phyloP scores from a whole-genome alignment of 1,139 yeast genomes.

The Scheffersomyces titani region DNA sequence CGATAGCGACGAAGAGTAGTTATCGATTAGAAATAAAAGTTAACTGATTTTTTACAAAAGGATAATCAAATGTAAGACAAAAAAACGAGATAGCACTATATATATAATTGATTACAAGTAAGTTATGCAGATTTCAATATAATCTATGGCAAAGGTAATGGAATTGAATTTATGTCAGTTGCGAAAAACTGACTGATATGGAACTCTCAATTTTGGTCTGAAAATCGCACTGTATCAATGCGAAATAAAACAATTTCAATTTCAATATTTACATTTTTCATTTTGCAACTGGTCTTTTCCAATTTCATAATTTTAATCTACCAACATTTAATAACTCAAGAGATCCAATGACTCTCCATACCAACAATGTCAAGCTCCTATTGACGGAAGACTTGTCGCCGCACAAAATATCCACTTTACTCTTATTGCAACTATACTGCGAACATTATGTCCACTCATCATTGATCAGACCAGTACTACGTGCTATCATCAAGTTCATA shows the following conservation, averaged over 20 bases:
- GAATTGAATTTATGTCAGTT: neutral
- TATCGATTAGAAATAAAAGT: neutral
- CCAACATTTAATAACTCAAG: neutral
- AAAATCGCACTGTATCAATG: neutral
- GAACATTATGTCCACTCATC: conserved; percentile 14
- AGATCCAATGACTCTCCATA: neutral
- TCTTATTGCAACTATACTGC: conserved; percentile 24
- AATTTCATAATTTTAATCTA: neutral
- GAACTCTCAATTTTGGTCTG: neutral
- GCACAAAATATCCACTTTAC: conserved; percentile 31
- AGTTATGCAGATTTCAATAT: neutral
- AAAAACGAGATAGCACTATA: neutral
- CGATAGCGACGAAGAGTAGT: conserved; percentile 23
- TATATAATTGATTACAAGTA: too few relatives aligned
- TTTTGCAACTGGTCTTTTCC: neutral
- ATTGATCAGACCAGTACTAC: conserved; percentile 12
- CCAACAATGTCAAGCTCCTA: conserved; percentile 11
- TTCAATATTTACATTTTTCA: neutral
- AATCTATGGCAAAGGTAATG: too few relatives aligned
- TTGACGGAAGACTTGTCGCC: conserved; percentile 39
- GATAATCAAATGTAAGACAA: neutral
- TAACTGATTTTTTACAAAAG: neutral
- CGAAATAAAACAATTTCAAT: too few relatives aligned
- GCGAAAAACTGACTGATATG: neutral
- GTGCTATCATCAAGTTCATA: conserved; percentile 22